phyloP scores from a whole-genome alignment of 2,329 filamentous ascomycete species.

The Ceratocystis cubensis region DNA sequence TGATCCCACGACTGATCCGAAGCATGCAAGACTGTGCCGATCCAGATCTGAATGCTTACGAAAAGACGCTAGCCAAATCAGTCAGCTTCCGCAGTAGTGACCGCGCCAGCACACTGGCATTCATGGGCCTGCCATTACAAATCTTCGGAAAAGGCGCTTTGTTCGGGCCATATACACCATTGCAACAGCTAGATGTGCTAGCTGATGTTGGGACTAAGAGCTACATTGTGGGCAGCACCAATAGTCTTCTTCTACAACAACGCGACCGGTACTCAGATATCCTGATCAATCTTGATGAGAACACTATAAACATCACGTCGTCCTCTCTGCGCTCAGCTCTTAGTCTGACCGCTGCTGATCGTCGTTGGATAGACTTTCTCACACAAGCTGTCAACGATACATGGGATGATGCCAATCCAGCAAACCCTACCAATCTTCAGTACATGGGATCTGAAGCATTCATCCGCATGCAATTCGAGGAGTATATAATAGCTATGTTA shows the following conservation, averaged over 20 bases:
- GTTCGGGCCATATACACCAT: conserved; percentile 89
- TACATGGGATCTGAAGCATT: conserved; percentile 96
- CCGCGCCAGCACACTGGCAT: conserved; percentile 73
- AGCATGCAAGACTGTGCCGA: conserved; percentile 92
- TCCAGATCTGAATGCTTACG: conserved; percentile 77
- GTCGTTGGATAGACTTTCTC: conserved; percentile 92
- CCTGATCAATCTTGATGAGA: conserved; percentile 87
- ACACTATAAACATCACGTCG: conserved; percentile 72
- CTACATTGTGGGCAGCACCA: conserved; percentile 94
- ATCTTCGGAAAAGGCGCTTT: conserved; percentile 93
- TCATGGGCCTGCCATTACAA: conserved; percentile 89
- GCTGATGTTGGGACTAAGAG: conserved; percentile 92
- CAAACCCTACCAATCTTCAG: conserved; percentile 82
- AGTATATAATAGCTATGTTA: conserved; percentile 81
- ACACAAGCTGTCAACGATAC: conserved; percentile 90
- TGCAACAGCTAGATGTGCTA: conserved; percentile 88
- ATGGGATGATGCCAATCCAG: conserved; percentile 86
- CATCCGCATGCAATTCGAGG: conserved; percentile 92
- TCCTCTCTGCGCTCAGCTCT: conserved; percentile 64
- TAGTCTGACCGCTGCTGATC: conserved; percentile 68
- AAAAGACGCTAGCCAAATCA: conserved; percentile 59
- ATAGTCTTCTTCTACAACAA: conserved; percentile 84
- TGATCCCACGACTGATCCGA: conserved; percentile 84
- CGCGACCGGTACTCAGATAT: conserved; percentile 94
- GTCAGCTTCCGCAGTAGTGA: conserved; percentile 87